Evolutionary conservation across 2,329 filamentous ascomycete genomes (phyloP), one percentile per base, ranked within the genome.

Genomic region (Fusarium odoratissimum): DNA sequence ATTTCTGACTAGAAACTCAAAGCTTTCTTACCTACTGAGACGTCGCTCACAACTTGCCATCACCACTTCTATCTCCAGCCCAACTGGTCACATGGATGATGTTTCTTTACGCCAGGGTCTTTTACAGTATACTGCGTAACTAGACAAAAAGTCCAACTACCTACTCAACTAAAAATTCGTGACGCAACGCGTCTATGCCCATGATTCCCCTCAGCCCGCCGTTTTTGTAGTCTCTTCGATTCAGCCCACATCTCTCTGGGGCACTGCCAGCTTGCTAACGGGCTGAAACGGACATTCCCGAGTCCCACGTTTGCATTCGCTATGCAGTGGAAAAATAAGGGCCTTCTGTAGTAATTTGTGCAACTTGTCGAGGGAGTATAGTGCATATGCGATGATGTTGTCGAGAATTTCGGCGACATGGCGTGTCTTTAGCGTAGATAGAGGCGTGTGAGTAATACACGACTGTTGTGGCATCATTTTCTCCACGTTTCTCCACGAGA

Each of bases 401-500:
- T 63, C 55, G 46, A 37, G 56, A 37, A 48, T 23, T 41, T 41
- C 25, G 13, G n/a, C 13, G 25, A 38, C 16, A 25, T 38, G 25
- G 61, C 16, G 54, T 48, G 37, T 33, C 10, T 38, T 13, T 55
- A 52, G 21, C 21, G 30, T 16, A 6, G 8, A 8, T 2, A 14
- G 3, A 19, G 71, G 71, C 23, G 67, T 73, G 38, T 21, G n/a
- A 12, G 4, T 69, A 74, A n/a, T 37, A 28, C 19, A 38, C 31
- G 21, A 23, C 19, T 30, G 30, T 33, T 10, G 17, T 35, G 31
- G 52, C 21, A 71, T 60, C 52, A n/a, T 57, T 49, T 61, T 55
- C 40, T 46, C 31, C 40, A 17, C 49, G 69, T 60, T 65, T 76
- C 64, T 66, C 69, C 59, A 72, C 71, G 67, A 75, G 59, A 69